Evolutionary conservation across 139 green algal genomes (phyloP).

Genomic region (Eudorina sp.): DNA sequence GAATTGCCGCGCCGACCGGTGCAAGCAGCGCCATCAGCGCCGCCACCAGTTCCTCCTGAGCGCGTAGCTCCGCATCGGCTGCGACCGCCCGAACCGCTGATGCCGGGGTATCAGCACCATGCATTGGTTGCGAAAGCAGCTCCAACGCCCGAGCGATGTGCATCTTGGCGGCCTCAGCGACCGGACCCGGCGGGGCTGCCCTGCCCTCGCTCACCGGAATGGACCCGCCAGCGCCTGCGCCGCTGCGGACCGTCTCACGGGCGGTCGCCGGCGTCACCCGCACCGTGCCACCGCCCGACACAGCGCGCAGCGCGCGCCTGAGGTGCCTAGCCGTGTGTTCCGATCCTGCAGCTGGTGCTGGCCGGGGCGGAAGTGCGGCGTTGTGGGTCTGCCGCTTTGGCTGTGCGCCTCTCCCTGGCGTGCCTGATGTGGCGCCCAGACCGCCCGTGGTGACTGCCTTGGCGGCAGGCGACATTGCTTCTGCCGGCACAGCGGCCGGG

Average conservation of each 20-base stretch:
- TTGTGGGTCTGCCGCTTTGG: background rate
- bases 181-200: background rate
- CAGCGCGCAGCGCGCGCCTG: conserved; percentile 19
- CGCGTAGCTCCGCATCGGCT: conserved; percentile 5
- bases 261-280: background rate
- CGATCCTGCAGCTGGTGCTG: background rate
- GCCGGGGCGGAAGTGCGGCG: conserved; percentile 22
- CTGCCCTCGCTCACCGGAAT: background rate
- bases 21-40: conserved; percentile 36
- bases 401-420: background rate
- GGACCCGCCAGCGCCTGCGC: background rate
- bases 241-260: background rate
- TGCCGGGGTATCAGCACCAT: too few species aligned
- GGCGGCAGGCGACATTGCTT: background rate
- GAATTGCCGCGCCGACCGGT: background rate
- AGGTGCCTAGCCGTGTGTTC: conserved; percentile 8
- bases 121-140: background rate
- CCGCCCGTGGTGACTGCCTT: conserved; percentile 28
- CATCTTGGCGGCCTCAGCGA: background rate
- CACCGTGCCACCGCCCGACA: conserved; percentile 12
- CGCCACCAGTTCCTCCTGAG: conserved; percentile 42
- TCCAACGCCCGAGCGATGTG: conserved; percentile 34
- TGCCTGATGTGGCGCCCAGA: background rate
- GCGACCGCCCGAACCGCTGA: background rate
- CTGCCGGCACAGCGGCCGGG: background rate